Conservation (phyloP, 805 yeast genomes). For the Yamadazyma nakazawae region DNA sequence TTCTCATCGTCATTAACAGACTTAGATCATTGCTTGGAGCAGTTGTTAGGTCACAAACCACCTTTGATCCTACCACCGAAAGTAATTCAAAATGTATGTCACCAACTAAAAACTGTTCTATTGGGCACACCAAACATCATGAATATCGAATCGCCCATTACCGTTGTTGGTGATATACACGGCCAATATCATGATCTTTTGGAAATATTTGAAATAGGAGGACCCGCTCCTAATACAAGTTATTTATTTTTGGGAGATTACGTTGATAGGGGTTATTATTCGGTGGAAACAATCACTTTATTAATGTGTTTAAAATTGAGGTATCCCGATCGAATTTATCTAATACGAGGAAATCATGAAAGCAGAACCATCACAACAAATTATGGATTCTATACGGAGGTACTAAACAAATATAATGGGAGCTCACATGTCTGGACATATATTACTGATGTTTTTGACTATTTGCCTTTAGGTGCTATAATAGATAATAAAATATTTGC, state of each 20-base stretch:
- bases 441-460: constrained; percentile 92
- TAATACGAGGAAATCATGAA: constrained; percentile 95
- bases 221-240: constrained; percentile 88
- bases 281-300: constrained; percentile 87
- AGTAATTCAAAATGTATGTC: constrained; percentile 50
- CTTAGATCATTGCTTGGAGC: constrained; percentile 42
- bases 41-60: constrained; percentile 39
- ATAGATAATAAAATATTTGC: constrained; percentile 89
- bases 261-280: constrained; percentile 92
- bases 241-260: constrained; percentile 93
- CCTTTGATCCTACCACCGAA: constrained; percentile 41
- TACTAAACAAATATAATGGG: constrained; percentile 81
- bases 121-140: constrained; percentile 84
- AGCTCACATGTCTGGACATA: constrained; percentile 74
- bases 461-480: constrained; percentile 80
- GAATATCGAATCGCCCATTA: constrained; percentile 78
- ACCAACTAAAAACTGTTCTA: constrained; percentile 76
- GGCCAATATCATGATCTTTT: constrained; percentile 94
- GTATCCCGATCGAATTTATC: constrained; percentile 77
- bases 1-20: constrained; percentile 33
- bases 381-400: constrained; percentile 95
- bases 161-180: constrained; percentile 96
- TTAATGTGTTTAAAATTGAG: constrained; percentile 79
- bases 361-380: constrained; percentile 95
- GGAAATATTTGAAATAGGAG: constrained; percentile 92